Evolutionary conservation across 495 filamentous ascomycete species (phyloP), one percentile per base, ranked within the genome.

Genomic region (Penicillium waksmanii): DNA sequence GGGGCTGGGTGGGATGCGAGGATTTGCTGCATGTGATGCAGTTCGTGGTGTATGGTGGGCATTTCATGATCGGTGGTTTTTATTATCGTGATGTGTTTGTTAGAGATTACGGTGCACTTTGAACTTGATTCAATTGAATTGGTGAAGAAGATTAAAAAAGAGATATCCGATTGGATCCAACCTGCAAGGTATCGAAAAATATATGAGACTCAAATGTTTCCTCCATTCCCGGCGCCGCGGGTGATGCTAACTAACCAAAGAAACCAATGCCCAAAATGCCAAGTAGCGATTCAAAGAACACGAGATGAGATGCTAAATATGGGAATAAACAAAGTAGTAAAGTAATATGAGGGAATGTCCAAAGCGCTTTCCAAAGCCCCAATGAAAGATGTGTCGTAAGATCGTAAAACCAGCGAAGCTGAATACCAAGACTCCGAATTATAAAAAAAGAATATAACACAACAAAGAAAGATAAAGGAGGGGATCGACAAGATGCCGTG

Each of bases 391-490:
- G n/a, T 21, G 42, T 44, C 42, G 42, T 44, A n/a, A 44, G 15
- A 44, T 44, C 42, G 42, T 44, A 44, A 44, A 17, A 21, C 42
- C 7, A 44, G 42, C 17, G 17, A 17, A n/a, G 17, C n/a, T 9
- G 8, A 19, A n/a, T 17, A 44, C 17, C 42, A 44, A 19, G 42
- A 44, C 42, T 44, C 17, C 42, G 6, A 44, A 44, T 44, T 18
- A 49, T 48, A 33, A 57, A 43, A 31, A 54, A 38, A 21, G 43
- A 42, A 44, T 23, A 44, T 36, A 50, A 25, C 33, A 43, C 42
- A 38, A 3, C 36, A 51, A 51, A 60, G 42, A 47, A 51, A 42
- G 44, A 3, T 51, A 19, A 49, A 48, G 21, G 17, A 52, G 51
- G 48, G n/a, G 38, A 12, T 23, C 11, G 10, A 19, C 17, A 13